Base-by-base conservation (phyloP, 2,329 filamentous ascomycete genomes). In the Septoria petroselini region DNA sequence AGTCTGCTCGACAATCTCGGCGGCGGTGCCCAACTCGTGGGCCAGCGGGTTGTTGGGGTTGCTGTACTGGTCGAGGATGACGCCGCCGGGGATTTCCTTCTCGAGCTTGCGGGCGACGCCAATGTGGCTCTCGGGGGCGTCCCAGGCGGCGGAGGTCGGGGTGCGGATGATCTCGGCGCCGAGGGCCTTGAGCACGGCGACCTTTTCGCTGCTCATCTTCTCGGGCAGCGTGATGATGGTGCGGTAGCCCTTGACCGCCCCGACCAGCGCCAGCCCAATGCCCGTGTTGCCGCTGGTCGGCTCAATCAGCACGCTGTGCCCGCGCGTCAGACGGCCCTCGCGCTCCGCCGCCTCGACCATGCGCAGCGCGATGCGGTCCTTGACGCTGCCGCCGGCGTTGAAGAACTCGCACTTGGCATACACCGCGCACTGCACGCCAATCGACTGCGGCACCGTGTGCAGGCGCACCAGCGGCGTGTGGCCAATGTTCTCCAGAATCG, bases 171-270 rank as follows among this genome's bases (percentile, higher is more conserved):
- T 97, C 66, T 94, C 96, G 34, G 93, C 93, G 58, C 91, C 91
- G 44, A 98, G 80, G 23, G 93, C 91, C 62, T 90, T 87, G 55
- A 98, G 79, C 21, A 98, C 93, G 2, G 91, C 86, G 31, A 98
- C 93, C 73, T 98, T 98, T 73, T 98, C 93, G 40, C 90, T 87
- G 1, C 90, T 96, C 93, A 98, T 98, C 78, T 98, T 98, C 75
- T 98, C 93, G 43, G 93, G 93, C 38, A 98, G 82, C 8, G 93
- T 98, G 70, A 98, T 98, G 73, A 98, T 97, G 33, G 91, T 94
- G 73, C 91, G 91, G 79, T 97, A 98, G 59, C 91, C 91, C 76
- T 96, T 97, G 65, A 98, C 87, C 12, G 93, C 93, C 50, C 83
- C 91, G 14, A 97, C 91, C 27, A 98, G 82, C 21, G 93, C 93